A percentile compares a stretch with the other conserved stretches of the same genome.
These are phyloP conservation scores for Protomyces lactucae-debilis DNA, from an alignment of 1,139 yeast genomes.

Conservation along the genomic window DNA sequence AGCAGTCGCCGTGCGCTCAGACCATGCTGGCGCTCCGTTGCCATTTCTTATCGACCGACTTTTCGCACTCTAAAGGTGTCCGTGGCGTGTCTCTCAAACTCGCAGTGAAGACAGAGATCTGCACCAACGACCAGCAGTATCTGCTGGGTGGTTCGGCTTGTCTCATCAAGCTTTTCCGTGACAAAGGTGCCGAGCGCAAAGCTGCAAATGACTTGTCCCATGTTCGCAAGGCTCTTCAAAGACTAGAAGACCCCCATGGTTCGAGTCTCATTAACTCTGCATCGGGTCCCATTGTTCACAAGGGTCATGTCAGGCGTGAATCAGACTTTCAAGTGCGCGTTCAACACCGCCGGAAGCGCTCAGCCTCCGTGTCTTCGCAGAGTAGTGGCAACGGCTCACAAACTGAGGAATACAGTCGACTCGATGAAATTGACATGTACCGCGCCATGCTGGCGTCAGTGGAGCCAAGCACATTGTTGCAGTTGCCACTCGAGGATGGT, in stretches of 20 bases:
- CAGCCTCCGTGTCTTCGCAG: not conserved
- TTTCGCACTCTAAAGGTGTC: conserved; percentile 4
- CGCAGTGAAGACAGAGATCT: not conserved
- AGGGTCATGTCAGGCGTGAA: not conserved
- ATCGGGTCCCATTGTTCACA: not conserved
- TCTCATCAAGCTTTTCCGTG: conserved; percentile 4
- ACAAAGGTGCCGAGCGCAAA: conserved; percentile 12
- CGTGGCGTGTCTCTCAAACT: not conserved
- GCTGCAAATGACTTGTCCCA: not conserved
- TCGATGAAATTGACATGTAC: not conserved
- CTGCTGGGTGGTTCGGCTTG: not conserved
- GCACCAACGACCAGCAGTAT: not conserved
- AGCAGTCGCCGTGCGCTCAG: not conserved
- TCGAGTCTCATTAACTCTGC: not conserved
- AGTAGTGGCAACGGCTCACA: not conserved
- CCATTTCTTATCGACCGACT: conserved; percentile 6
- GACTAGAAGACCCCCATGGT: not conserved
- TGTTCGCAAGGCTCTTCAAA: not conserved
- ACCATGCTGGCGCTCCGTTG: not conserved
- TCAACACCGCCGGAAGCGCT: not conserved
- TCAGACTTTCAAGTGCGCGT: not conserved
- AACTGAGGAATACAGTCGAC: not conserved
- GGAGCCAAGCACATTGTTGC: not conserved
- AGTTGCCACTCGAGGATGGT: not conserved
- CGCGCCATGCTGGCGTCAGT: not conserved